Base-by-base conservation (phyloP, 352 stramenopile species). In the Globisporangium yorkense region DNA sequence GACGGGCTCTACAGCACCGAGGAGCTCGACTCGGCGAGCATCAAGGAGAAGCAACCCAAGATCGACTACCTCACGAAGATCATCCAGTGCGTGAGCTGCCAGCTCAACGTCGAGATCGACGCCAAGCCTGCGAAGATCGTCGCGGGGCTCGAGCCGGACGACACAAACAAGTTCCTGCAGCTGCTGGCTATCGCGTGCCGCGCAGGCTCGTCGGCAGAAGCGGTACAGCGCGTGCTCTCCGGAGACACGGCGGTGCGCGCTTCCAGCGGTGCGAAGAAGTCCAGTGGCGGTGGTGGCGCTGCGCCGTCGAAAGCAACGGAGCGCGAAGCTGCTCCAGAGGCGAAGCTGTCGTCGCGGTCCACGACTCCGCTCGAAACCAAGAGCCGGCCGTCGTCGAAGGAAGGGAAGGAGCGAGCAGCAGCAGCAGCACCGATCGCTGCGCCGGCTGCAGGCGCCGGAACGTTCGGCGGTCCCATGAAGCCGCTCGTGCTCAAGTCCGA, bases 11-110 rank as follows among this genome's bases (percentile, higher is more conserved):
- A 84, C 70, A 76, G 63, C 13, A 81, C 66, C 8, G 84, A 96
- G 13, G 88, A 98, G 71, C 76, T 97, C 45, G 85, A 98, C 67
- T 94, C 88, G 18, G 81, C 71, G 33, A 76, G 80, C 13, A 96
- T 98, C 57, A 97, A 96, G 57, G 90, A 97, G 44, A 98, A 98
- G 68, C 73, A 92, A 10, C 72, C 89, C 39, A 98, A 99, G 72
- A 77, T 94, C 54, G 80, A 88, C 59, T 96, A 95, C 71, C 70
- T 96, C 8, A 81, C 72, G 54, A 96, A 96, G 70, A 90, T 96
- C 52, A 80, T 98, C 24, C 65, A 68, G 16, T 98, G 94, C 56
- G 77, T 98, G 40, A 96, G 77, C 52, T 93, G 69, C 47, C 83
- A 95, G 41, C 65, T 98, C 15, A 94, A 93, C 57, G 85, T 89